phyloP scores from a whole-genome alignment of 169 alveolate genomes.

The Theileria annulata region DNA sequence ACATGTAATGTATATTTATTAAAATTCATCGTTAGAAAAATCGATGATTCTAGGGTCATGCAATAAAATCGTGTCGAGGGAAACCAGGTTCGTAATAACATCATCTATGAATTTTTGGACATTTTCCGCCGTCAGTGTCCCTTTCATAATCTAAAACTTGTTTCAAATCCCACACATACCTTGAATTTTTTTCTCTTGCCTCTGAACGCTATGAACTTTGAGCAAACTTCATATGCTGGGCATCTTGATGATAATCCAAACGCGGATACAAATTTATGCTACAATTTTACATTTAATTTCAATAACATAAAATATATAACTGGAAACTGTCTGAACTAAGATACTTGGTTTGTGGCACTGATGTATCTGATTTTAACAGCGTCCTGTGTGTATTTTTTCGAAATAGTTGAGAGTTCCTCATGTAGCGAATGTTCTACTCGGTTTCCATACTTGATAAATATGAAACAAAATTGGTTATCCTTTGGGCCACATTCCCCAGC shows the following conservation, averaged over 20 bases:
- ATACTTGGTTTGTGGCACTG: conserved; percentile 50
- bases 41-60: conserved; percentile 40
- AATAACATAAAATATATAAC: background rate
- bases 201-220: conserved; percentile 56
- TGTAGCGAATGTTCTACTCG: conserved; percentile 34
- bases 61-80: conserved; percentile 27
- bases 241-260: conserved; percentile 49
- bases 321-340: background rate
- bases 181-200: conserved; percentile 54
- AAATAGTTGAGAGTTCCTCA: conserved; percentile 67
- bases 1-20: background rate
- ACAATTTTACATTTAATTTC: background rate
- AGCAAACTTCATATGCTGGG: conserved; percentile 46
- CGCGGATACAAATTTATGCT: conserved; percentile 37
- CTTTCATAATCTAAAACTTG: conserved; percentile 39
- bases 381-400: conserved; percentile 69
- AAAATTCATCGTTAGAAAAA: conserved; percentile 30
- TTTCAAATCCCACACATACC: conserved; percentile 20
- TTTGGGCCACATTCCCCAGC: conserved; percentile 72
- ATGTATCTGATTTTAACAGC: conserved; percentile 72
- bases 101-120: conserved; percentile 57
- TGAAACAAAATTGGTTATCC: conserved; percentile 71
- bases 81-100: conserved; percentile 56
- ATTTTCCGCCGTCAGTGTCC: conserved; percentile 24
- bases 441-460: conserved; percentile 46